Base-by-base conservation (phyloP, 2,329 filamentous ascomycete genomes). In the Aspergillus niger region DNA sequence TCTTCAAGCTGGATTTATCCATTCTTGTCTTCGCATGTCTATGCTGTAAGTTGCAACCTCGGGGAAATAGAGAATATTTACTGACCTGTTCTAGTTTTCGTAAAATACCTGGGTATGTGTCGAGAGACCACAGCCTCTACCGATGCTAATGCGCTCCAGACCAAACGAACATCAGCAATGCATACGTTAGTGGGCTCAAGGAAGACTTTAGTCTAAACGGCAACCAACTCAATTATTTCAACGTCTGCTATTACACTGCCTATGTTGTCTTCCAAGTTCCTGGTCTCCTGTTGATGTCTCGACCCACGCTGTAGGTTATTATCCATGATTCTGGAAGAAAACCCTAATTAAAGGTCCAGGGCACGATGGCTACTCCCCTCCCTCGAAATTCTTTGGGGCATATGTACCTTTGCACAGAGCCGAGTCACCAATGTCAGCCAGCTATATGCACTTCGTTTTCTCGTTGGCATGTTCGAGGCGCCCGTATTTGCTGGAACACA, bases 341-440 rank as follows among this genome's bases (percentile, higher is more conserved):
- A 15, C 2, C 2, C 5, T 20, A 1, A 36, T 5, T 41, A 10
- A 52, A 13, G 8, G 17, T 11, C 2, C 32, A 72, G 69, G 10
- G 68, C 70, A 39, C 69, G 69, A 11, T 72, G 68, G 65, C 67
- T 71, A 15, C 67, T 75, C 38, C 71, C 74, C 1, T 63, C 54
- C 1, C 65, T 74, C 2, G 74, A 76, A 48, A 54, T 77, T 2
- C 61, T 70, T 5, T 77, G 74, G 74, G 72, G 72, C 13, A 67
- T 74, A 7, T 70, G 73, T 38, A 76, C 74, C 8, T 75, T 75
- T 51, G 69, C 70, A 5, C 73, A 75, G 50, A 71, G 70, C 11
- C 65, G 69, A 6, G 71, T 71, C 11, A 73, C 71, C 10, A 73
- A 69, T 54, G 71, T 72, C 5, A 58, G 68, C 2, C 74, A 75